These are phyloP conservation scores for Tolypocladium inflatum DNA, from an alignment of 2,329 filamentous ascomycete genomes.

Conservation along the genomic window DNA sequence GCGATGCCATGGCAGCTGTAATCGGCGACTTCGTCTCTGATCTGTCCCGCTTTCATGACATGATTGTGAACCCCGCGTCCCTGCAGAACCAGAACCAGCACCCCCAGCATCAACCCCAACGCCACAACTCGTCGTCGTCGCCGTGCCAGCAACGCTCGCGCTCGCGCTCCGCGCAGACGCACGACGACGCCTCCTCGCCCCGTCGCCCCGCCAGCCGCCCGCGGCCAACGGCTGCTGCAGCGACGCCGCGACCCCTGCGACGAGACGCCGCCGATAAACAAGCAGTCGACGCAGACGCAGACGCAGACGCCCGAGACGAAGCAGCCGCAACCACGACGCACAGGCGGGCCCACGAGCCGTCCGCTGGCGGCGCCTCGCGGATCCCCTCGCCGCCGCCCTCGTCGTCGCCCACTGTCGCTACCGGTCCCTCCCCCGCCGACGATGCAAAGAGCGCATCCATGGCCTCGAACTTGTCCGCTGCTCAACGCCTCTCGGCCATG, in stretches of 20 bases:
- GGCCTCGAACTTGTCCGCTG: constrained; percentile 26
- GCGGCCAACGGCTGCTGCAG: constrained; percentile 5
- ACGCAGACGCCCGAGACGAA: background rate
- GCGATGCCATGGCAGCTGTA: constrained; percentile 52
- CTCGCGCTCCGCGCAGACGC: constrained; percentile 8
- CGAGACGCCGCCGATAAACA: constrained; percentile 8
- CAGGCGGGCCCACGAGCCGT: constrained; percentile 7
- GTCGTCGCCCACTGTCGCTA: constrained; percentile 35
- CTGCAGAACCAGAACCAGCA: constrained; percentile 23
- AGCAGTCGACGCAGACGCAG: background rate
- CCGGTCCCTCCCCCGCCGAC: constrained; percentile 26
- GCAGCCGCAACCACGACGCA: constrained; percentile 1
- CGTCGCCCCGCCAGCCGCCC: constrained; percentile 17
- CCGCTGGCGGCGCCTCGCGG: constrained; percentile 32
- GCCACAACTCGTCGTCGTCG: constrained; percentile 21
- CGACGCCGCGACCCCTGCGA: constrained; percentile 15
- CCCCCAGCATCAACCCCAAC: constrained; percentile 13
- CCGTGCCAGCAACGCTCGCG: constrained; percentile 10
- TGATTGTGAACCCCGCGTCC: constrained; percentile 46
- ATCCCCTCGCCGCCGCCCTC: constrained; percentile 47
- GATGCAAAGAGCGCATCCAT: constrained; percentile 37
- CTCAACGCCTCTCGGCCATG: constrained; percentile 11
- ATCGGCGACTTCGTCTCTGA: constrained; percentile 67
- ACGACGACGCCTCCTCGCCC: constrained; percentile 1
- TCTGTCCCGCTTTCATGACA: constrained; percentile 60